Base-by-base conservation (phyloP, 2,329 filamentous ascomycete genomes). In the Pyrenochaeta sp. region DNA sequence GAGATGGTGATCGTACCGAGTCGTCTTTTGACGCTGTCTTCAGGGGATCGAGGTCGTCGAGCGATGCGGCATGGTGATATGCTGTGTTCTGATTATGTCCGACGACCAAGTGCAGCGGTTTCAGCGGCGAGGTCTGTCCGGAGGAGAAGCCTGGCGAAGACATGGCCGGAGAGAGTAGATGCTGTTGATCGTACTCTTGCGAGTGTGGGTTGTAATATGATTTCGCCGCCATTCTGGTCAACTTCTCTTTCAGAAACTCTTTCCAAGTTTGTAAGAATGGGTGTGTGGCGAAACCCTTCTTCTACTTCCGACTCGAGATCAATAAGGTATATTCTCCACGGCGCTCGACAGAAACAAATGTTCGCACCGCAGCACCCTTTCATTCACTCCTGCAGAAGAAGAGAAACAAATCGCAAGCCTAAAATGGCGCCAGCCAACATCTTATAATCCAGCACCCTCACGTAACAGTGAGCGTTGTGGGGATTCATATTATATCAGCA, bases 1-100 rank as follows among this genome's bases (percentile, higher is more conserved):
- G n/a, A n/a, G n/a, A n/a, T n/a, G n/a, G n/a, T n/a, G n/a, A 23
- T 41, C 52, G 15, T 55, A 65, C 61, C 4, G 36, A 35, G 44
- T 66, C 63, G 44, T 61, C 43, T 20, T 48, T 34, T 10, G 47
- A 30, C 4, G 53, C 55, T 13, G 37, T 34, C 29, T 58, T 54
- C 10, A 65, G 27, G 6, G 48, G 34, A 7, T 61, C 51, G n/a
- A 53, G 52, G 21, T 59, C 51, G 9, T 40, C 43, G 9, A 52
- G 40, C 18, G 40, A 42, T 22, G 49, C 38, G n/a, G 30, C 27
- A 15, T 44, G 29, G 17, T 49, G 44, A 8, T 54, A 31, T 2
- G 46, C 27, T 3, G 37, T 32, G 28, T 41, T 29, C 8, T 51
- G 42, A 19, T 52, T 51, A 6, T 52, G 35, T 3, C 38, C 26